Conservation (phyloP, 768 basidiomycete species). For the Boletales sp. region DNA sequence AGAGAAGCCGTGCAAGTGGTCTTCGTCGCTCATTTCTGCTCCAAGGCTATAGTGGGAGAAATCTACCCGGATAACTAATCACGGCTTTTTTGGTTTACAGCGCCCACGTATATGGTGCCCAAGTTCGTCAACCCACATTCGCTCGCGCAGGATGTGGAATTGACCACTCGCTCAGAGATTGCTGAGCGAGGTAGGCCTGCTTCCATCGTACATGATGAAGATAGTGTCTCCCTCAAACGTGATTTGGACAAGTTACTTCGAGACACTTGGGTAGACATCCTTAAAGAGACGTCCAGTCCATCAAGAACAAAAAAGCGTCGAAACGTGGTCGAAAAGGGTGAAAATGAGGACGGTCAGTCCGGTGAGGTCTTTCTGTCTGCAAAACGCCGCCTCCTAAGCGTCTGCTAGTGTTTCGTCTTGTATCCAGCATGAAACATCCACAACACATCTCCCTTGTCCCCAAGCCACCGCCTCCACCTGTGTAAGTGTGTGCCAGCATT, state of each 20-base stretch:
- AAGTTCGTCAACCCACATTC: constrained; percentile 49
- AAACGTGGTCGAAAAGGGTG: constrained; percentile 2
- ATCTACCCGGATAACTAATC: constrained; percentile 12
- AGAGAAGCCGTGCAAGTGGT: constrained; percentile 68
- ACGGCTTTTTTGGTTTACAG: constrained; percentile 6
- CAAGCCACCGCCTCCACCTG: constrained; percentile 33
- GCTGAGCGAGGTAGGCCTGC: constrained; percentile 5
- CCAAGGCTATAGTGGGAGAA: too few species aligned
- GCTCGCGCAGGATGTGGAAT: constrained; percentile 28
- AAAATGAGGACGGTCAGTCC: background rate
- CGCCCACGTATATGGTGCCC: constrained; percentile 23
- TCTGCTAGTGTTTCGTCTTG: constrained; percentile 44
- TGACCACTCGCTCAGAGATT: constrained; percentile 37
- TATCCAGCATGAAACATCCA: constrained; percentile 36
- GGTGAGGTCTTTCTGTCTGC: background rate
- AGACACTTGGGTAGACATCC: constrained; percentile 17
- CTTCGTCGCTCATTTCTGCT: constrained; percentile 32
- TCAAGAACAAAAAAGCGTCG: constrained; percentile 1
- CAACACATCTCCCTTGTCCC: constrained; percentile 41
- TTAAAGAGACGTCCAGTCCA: background rate
- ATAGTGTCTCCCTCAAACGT: constrained; percentile 13
- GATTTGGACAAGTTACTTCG: constrained; percentile 21
- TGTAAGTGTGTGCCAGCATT: constrained; percentile 29
- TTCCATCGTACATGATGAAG: constrained; percentile 4
- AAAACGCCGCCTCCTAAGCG: background rate